Percentiles rank a stretch among this genome's conserved stretches.
phyloP scores from a whole-genome alignment of 495 filamentous ascomycete species.

The Copromyces sp. region DNA sequence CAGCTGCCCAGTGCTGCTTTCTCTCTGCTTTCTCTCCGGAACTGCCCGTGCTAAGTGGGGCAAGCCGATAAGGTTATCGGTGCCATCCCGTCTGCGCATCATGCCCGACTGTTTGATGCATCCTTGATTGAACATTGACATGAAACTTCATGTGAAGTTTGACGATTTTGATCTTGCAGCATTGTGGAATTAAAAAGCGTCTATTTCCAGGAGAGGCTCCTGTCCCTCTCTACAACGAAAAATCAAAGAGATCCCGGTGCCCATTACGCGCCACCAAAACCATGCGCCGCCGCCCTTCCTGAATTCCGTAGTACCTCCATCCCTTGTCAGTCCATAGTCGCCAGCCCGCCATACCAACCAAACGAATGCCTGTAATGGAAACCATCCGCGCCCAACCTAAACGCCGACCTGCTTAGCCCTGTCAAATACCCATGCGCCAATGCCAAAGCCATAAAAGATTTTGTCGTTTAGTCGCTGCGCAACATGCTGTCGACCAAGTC shows the following conservation, averaged over 20 bases:
- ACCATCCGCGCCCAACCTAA: background rate
- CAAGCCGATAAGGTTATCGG: background rate
- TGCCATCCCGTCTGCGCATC: background rate
- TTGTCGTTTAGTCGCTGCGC: constrained; percentile 59
- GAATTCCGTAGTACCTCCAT: background rate
- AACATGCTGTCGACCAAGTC: constrained; percentile 97
- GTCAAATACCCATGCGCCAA: background rate
- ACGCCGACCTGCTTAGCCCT: background rate
- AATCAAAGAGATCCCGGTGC: constrained; percentile 2
- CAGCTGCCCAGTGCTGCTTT: background rate
- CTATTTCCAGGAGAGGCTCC: background rate
- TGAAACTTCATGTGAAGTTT: background rate
- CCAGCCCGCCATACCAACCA: background rate
- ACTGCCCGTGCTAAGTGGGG: background rate
- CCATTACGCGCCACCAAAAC: background rate
- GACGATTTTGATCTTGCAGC: background rate
- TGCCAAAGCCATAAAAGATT: background rate
- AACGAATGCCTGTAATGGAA: background rate
- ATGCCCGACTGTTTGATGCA: background rate
- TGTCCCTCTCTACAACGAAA: background rate
- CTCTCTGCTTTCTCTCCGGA: background rate
- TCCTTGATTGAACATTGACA: background rate
- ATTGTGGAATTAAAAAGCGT: background rate
- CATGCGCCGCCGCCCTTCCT: background rate
- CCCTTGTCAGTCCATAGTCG: background rate